These are phyloP conservation scores for Cordyceps pruinosa DNA, from an alignment of 2,329 filamentous ascomycete species.

Conservation along the genomic window DNA sequence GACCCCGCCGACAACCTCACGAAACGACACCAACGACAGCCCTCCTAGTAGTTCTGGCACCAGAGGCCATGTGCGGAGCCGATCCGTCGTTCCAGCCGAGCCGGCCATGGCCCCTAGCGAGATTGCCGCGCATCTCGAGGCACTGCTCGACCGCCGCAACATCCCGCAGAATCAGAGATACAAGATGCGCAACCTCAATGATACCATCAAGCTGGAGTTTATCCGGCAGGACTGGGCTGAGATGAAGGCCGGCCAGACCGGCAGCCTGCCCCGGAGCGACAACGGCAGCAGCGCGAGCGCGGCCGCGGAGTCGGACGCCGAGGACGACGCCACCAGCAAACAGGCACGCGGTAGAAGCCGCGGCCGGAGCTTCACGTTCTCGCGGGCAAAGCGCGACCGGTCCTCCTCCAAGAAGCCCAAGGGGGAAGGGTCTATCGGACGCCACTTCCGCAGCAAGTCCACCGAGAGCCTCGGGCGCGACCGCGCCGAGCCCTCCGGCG, in stretches of 20 bases:
- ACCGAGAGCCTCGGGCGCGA: slow-evolving; percentile 61
- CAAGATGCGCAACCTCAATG: slow-evolving; percentile 85
- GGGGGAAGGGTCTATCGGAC: slow-evolving; percentile 52
- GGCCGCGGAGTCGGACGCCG: slow-evolving; percentile 35
- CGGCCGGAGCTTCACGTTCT: slow-evolving; percentile 74
- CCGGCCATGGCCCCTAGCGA: slow-evolving; percentile 44
- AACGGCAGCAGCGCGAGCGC: slow-evolving; percentile 24
- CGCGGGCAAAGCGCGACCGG: slow-evolving; percentile 55
- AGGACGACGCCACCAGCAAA: slow-evolving; percentile 42
- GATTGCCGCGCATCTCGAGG: slow-evolving; percentile 52
- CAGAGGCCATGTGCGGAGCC: slow-evolving; percentile 32
- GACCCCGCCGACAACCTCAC: background rate
- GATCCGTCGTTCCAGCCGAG: slow-evolving; percentile 41
- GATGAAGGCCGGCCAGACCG: slow-evolving; percentile 45
- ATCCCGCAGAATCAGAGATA: slow-evolving; percentile 90
- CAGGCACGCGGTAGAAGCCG: slow-evolving; percentile 43
- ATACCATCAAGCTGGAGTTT: slow-evolving; percentile 92
- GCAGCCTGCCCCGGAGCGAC: slow-evolving; percentile 28
- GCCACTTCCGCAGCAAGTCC: slow-evolving; percentile 65
- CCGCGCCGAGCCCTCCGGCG: slow-evolving; percentile 43
- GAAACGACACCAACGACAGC: background rate
- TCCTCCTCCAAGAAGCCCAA: slow-evolving; percentile 66
- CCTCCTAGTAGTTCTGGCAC: slow-evolving; percentile 26
- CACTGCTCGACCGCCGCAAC: slow-evolving; percentile 74
- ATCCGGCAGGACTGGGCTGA: slow-evolving; percentile 82